phyloP scores from a whole-genome alignment of 768 basidiomycete genomes.

The Amanita phalloides region DNA sequence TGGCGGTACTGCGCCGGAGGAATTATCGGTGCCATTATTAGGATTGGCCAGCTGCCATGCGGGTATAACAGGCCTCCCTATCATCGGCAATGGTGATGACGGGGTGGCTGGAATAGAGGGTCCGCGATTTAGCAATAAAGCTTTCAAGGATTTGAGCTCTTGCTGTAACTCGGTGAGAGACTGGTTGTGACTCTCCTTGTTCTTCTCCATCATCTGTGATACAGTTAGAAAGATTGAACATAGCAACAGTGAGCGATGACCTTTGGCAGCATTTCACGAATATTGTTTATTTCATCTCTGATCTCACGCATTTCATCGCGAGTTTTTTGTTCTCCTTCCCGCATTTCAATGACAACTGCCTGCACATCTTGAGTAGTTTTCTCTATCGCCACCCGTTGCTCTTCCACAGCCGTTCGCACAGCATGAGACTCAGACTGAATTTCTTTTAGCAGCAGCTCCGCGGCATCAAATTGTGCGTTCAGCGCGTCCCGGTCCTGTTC shows the following conservation, averaged over 20 bases:
- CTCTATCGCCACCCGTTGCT: conserved; percentile 65
- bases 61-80: conserved; percentile 69
- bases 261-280: conserved; percentile 90
- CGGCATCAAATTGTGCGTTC: conserved; percentile 82
- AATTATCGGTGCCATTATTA: conserved; percentile 14
- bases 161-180: conserved; percentile 83
- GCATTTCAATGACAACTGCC: conserved; percentile 61
- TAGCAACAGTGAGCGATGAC: conserved; percentile 29
- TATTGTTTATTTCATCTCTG: conserved; percentile 80
- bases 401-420: conserved; percentile 62
- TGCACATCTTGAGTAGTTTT: conserved; percentile 66
- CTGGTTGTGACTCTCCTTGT: conserved; percentile 74
- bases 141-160: conserved; percentile 90
- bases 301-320: conserved; percentile 88
- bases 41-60: conserved; percentile 77
- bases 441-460: conserved; percentile 69
- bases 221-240: conserved; percentile 3
- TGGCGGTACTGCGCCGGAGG: conserved; percentile 5
- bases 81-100: conserved; percentile 38
- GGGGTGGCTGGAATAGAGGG: conserved; percentile 37
- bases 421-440: conserved; percentile 71
- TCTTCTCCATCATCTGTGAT: conserved; percentile 86
- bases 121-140: conserved; percentile 71
- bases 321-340: conserved; percentile 66
- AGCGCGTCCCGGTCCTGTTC: conserved; percentile 81